These are phyloP conservation scores for Calocera viscosa DNA, from an alignment of 768 basidiomycete genomes.

Conservation along the genomic window DNA sequence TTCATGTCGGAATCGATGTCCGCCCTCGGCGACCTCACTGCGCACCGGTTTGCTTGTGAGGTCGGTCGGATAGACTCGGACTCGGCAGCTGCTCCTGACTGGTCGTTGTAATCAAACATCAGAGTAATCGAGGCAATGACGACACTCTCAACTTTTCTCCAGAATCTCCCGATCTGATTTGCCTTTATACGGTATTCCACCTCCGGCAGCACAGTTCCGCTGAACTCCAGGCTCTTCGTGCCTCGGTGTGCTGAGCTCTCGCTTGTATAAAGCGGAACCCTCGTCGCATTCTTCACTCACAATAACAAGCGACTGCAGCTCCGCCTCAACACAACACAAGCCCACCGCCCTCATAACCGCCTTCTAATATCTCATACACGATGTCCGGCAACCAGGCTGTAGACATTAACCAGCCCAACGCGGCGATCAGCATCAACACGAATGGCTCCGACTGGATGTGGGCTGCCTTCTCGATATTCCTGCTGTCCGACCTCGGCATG, in stretches of 20 bases:
- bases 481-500: conserved; percentile 30
- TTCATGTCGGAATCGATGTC: background rate
- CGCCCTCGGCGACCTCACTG: background rate
- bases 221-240: background rate
- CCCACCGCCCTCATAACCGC: background rate
- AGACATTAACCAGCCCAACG: conserved; percentile 28
- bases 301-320: conserved; percentile 7
- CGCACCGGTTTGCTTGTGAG: background rate
- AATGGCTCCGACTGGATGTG: conserved; percentile 42
- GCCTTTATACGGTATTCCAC: background rate
- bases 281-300: background rate
- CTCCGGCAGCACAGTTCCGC: background rate
- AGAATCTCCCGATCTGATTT: background rate
- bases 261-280: background rate
- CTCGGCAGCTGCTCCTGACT: background rate
- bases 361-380: background rate
- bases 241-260: background rate
- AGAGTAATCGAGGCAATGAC: background rate
- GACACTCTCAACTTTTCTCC: background rate
- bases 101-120: background rate
- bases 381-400: conserved; percentile 6
- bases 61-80: background rate
- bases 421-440: conserved; percentile 32
- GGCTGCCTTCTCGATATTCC: conserved; percentile 43
- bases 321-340: background rate